Conservation (phyloP, 108 stramenopile genomes). For the Heterococcus sp. region DNA sequence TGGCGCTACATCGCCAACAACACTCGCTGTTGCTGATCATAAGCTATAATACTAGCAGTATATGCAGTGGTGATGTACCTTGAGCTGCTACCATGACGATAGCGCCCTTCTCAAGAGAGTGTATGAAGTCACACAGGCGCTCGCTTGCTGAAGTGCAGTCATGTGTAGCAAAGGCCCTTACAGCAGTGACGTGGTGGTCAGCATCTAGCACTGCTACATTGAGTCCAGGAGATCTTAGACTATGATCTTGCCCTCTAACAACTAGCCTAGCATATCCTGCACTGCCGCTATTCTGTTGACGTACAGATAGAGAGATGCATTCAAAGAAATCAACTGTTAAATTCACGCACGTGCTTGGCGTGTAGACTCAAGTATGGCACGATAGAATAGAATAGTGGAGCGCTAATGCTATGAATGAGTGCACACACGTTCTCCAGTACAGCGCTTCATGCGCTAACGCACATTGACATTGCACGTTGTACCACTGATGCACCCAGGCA, state of each 20-base stretch:
- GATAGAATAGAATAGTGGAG: no score
- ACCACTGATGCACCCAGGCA: neutral
- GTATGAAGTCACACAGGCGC: slow-evolving; percentile 13
- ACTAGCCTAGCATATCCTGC: slow-evolving; percentile 9
- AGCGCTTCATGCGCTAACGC: no score
- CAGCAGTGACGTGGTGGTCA: neutral
- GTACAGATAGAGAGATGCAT: neutral
- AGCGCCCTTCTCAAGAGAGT: slow-evolving; percentile 3
- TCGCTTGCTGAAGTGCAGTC: slow-evolving; percentile 2
- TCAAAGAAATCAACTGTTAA: no score
- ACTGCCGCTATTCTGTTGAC: neutral
- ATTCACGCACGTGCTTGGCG: no score
- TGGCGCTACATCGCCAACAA: neutral
- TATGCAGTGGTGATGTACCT: neutral
- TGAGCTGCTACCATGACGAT: slow-evolving; percentile 31
- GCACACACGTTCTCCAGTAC: no score
- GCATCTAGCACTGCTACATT: slow-evolving; percentile 25
- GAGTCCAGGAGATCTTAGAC: slow-evolving; percentile 17
- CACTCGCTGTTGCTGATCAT: neutral
- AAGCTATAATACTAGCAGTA: neutral
- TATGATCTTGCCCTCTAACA: slow-evolving; percentile 22
- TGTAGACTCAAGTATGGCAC: no score
- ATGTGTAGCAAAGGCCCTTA: slow-evolving; percentile 17
- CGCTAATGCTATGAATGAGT: no score
- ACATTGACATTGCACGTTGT: no score